Percentiles rank a stretch among this genome's conserved stretches.
These are phyloP conservation scores for Cutaneotrichosporon daszewskae DNA, from an alignment of 1,284 basidiomycete species.

Conservation along the genomic window DNA sequence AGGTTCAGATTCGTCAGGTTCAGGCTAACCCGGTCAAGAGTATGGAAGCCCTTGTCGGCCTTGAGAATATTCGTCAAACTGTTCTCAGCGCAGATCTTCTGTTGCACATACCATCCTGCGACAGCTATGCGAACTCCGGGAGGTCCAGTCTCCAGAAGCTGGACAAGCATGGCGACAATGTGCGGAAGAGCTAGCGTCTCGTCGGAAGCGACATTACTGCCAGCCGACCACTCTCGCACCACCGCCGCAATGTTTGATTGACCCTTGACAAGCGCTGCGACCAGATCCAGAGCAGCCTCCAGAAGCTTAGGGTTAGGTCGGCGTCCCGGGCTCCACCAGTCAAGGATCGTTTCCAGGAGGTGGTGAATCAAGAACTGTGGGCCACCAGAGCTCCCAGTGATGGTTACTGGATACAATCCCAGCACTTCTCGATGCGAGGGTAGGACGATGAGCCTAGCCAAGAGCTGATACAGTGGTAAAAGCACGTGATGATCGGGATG, in stretches of 20 bases:
- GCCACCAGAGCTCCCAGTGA: background rate
- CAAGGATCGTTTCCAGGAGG: constrained; percentile 23
- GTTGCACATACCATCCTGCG: constrained; percentile 33
- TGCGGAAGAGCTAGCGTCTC: constrained; percentile 8
- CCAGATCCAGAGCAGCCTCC: constrained; percentile 62
- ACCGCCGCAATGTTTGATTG: constrained; percentile 47
- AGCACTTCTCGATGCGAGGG: constrained; percentile 57
- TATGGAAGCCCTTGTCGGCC: constrained; percentile 24
- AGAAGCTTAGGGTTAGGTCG: constrained; percentile 54
- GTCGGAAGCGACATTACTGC: constrained; percentile 6
- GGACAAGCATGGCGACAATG: constrained; percentile 21
- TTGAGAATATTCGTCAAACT: constrained; percentile 41
- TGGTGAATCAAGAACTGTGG: constrained; percentile 29
- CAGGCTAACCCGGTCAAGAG: constrained; percentile 14
- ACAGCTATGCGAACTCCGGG: constrained; percentile 38
- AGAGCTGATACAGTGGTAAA: constrained; percentile 50
- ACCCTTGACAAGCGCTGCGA: constrained; percentile 66
- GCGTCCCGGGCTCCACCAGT: constrained; percentile 21
- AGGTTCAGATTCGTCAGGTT: constrained; percentile 16
- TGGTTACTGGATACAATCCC: constrained; percentile 1
- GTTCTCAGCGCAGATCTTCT: background rate
- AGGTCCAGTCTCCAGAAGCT: constrained; percentile 29
- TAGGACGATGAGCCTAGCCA: constrained; percentile 59
- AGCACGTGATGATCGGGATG: constrained; percentile 44
- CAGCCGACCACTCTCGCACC: constrained; percentile 20